Conservation (phyloP, 1,139 yeast genomes). For the Magnusiomyces suaveolens region DNA sequence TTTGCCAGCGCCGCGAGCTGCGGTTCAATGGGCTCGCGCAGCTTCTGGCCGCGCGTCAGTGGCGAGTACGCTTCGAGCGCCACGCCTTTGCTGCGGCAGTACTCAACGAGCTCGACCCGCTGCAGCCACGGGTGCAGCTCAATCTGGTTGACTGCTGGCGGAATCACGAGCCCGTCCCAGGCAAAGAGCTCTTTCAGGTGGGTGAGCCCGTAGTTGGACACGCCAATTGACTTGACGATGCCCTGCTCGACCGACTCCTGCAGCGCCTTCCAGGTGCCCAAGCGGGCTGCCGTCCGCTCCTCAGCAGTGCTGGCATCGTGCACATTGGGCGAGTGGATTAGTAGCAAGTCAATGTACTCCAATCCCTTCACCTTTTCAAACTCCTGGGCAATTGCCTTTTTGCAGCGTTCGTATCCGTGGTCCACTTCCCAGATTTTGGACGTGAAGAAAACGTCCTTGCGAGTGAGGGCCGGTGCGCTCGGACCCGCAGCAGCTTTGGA, state of each 20-base stretch:
- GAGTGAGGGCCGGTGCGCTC: slow-evolving; percentile 4
- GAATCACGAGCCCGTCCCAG: slow-evolving; percentile 42
- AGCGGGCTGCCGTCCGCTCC: neutral
- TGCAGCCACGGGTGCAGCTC: slow-evolving; percentile 72
- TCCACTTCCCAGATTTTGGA: slow-evolving; percentile 56
- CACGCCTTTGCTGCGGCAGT: slow-evolving; percentile 44
- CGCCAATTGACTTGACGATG: slow-evolving; percentile 61
- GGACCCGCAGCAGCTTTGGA: slow-evolving; percentile 26
- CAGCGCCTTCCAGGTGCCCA: slow-evolving; percentile 32
- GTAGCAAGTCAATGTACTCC: slow-evolving; percentile 40
- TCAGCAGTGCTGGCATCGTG: neutral
- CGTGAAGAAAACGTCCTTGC: slow-evolving; percentile 54
- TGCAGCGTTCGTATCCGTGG: slow-evolving; percentile 49
- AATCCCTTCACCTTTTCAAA: slow-evolving; percentile 40
- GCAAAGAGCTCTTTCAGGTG: slow-evolving; percentile 45
- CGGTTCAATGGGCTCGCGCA: slow-evolving; percentile 41
- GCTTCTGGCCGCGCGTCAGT: slow-evolving; percentile 34
- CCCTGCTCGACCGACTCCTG: slow-evolving; percentile 28
- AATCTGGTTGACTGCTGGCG: slow-evolving; percentile 64
- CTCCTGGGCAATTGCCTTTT: slow-evolving; percentile 43
- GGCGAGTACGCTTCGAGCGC: slow-evolving; percentile 67
- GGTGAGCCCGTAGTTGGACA: slow-evolving; percentile 56
- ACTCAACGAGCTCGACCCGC: slow-evolving; percentile 52
- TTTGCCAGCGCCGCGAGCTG: slow-evolving; percentile 44
- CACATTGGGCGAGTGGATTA: slow-evolving; percentile 34